Evolutionary conservation across 164 flowering plant species (phyloP), one percentile per base, ranked within the genome.

Genomic region (Chimonanthus salicifolius): DNA sequence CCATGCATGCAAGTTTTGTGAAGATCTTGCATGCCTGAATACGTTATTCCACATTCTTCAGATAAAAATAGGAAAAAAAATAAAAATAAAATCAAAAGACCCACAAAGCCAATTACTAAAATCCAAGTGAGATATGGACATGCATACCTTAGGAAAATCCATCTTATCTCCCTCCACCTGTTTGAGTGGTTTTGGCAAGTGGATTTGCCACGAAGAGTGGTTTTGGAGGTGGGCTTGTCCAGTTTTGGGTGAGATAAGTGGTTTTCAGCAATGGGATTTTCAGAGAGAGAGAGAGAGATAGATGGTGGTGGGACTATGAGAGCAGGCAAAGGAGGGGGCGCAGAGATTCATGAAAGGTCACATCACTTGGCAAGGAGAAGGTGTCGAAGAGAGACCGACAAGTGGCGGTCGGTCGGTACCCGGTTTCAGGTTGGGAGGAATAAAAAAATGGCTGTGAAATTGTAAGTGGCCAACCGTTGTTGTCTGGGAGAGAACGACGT

Each of bases 401-500:
- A 71, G 77, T 75, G 79, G 81, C 75, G 54, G 73, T 74, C 76
- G 79, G 83, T 81, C 83, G 79, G 79, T 71, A 66, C 54, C 64
- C 10, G 5, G 62, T 72, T 69, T 63, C n/a, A 9, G 13, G 67
- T 71, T 64, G 46, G 68, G 45, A 16, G 21, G 6, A 3, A 21
- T 79, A 70, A 58, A 54, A 70, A 73, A 60, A 70, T 49, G 49
- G 21, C 62, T 67, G 77, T 62, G n/a, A 63, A 67, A 20, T 51
- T 47, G 58, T 72, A 67, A 83, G 81, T 83, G 85, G 85, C 83
- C 79, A 83, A 83, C 85, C 80, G 65, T 64, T 77, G 70, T 69
- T 64, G 78, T 80, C 77, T 80, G 70, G 83, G 83, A 81, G 83
- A 78, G 79, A 83, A 73, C 85, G 72, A 81, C 85, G 82, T 80